Percentiles rank a stretch among this genome's conserved stretches.
Conservation (phyloP, 2,329 filamentous ascomycete species). For the Claviceps capensis region DNA sequence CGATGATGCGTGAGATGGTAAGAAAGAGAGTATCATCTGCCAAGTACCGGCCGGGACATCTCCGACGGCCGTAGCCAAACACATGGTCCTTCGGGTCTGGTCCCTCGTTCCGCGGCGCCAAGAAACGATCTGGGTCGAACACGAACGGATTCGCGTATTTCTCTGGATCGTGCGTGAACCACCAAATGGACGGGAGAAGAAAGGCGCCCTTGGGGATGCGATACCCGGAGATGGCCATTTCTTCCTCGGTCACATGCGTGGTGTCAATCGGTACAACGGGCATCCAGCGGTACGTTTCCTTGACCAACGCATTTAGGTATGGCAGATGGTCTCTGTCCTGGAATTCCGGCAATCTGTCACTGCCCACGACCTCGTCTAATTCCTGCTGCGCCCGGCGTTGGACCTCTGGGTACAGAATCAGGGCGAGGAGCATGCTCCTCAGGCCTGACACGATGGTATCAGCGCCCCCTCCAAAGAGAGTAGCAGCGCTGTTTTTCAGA, state of each 20-base stretch:
- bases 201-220: slow-evolving; percentile 15
- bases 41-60: slow-evolving; percentile 21
- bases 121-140: slow-evolving; percentile 22
- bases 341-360: slow-evolving; percentile 26
- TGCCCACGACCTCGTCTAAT: slow-evolving; percentile 29
- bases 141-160: slow-evolving; percentile 36
- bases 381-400: slow-evolving; percentile 27
- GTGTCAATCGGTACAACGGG: slow-evolving; percentile 22
- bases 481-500: slow-evolving; percentile 3
- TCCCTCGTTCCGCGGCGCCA: slow-evolving; percentile 11
- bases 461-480: slow-evolving; percentile 8
- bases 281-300: slow-evolving; percentile 18
- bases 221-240: slow-evolving; percentile 11
- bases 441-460: slow-evolving; percentile 4
- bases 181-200: slow-evolving; percentile 15
- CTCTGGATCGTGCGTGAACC: slow-evolving; percentile 48
- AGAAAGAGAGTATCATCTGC: slow-evolving; percentile 19
- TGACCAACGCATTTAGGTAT: slow-evolving; percentile 22
- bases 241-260: slow-evolving; percentile 21
- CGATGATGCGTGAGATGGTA: slow-evolving; percentile 26
- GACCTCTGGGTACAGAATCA: slow-evolving; percentile 27
- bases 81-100: slow-evolving; percentile 14
- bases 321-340: slow-evolving; percentile 29
- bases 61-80: slow-evolving; percentile 24
- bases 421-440: slow-evolving; percentile 28